Evolutionary conservation across 225 moss, liverwort and hornwort species (phyloP).

Genomic region (Neckera pumila): DNA sequence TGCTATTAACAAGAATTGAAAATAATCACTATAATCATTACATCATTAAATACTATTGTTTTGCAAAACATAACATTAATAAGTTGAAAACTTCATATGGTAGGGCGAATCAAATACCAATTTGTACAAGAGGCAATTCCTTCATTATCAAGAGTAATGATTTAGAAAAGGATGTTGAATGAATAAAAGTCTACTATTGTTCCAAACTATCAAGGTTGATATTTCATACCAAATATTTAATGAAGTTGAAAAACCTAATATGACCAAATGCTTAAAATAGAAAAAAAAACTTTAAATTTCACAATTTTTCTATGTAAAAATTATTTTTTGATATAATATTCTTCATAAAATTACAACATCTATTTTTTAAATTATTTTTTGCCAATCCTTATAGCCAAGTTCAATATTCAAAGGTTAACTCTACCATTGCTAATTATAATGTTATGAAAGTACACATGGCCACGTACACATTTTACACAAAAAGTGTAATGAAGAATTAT

Average conservation of each 20-base stretch:
- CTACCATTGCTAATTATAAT: too few species aligned
- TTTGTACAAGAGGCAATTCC: too few species aligned
- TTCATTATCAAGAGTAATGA: neutral
- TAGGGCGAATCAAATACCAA: neutral
- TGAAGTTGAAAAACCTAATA: neutral
- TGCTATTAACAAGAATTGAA: neutral
- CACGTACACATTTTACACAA: too few species aligned
- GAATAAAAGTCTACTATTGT: neutral
- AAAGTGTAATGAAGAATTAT: too few species aligned
- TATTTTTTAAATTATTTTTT: too few species aligned
- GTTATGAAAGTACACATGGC: too few species aligned
- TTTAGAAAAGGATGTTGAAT: neutral
- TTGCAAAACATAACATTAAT: neutral
- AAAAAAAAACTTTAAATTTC: neutral
- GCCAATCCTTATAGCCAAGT: too few species aligned
- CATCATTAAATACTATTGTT: neutral
- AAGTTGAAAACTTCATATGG: neutral
- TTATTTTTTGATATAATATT: too few species aligned
- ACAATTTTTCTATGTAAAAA: too few species aligned
- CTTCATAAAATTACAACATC: too few species aligned
- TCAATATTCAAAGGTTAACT: too few species aligned
- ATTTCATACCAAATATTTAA: neutral
- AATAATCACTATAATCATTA: neutral
- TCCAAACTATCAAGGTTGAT: neutral
- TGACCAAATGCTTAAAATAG: neutral